These are phyloP conservation scores for Mortierella sp. DNA, from an alignment of 371 early-diverging fungal species.

Conservation along the genomic window DNA sequence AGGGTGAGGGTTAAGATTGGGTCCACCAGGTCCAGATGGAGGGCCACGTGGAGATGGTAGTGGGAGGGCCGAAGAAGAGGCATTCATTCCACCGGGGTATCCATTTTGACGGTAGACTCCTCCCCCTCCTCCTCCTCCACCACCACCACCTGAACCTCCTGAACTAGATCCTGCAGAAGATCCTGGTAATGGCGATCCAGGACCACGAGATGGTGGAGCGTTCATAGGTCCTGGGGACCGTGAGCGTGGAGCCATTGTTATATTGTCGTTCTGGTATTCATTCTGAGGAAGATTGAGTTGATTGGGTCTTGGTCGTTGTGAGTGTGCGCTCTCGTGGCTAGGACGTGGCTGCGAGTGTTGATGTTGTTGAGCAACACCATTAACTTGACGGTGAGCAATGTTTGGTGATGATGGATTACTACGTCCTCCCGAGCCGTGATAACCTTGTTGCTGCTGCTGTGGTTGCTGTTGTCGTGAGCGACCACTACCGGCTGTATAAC, in stretches of 20 bases:
- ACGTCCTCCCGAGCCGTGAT: conserved; percentile 24
- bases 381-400: conserved; percentile 22
- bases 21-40: conserved; percentile 1
- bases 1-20: conserved; percentile 40
- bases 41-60: conserved; percentile 12
- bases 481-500: conserved; percentile 2
- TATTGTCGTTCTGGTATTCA: conserved; percentile 29
- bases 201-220: conserved; percentile 18
- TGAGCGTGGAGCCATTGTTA: conserved; percentile 21
- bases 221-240: conserved; percentile 30
- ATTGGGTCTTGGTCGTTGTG: conserved; percentile 30
- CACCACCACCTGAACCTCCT: conserved; percentile 9
- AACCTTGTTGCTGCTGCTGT: conserved; percentile 13
- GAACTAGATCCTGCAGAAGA: conserved; percentile 10
- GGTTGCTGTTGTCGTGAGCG: conserved; percentile 17
- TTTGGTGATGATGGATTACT: conserved; percentile 37
- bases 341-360: conserved; percentile 21
- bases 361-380: conserved; percentile 16
- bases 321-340: conserved; percentile 21
- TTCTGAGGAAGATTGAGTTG: conserved; percentile 23
- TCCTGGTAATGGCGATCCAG: conserved; percentile 34
- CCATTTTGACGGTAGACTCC: conserved; percentile 51
- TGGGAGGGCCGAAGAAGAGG: conserved; percentile 28
- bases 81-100: conserved; percentile 26
- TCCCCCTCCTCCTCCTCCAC: conserved; percentile 24